Percentiles rank a stretch among this genome's conserved stretches.
Evolutionary conservation across 1,284 basidiomycete genomes (phyloP).

Genomic region (Rhodotorula sp.): DNA sequence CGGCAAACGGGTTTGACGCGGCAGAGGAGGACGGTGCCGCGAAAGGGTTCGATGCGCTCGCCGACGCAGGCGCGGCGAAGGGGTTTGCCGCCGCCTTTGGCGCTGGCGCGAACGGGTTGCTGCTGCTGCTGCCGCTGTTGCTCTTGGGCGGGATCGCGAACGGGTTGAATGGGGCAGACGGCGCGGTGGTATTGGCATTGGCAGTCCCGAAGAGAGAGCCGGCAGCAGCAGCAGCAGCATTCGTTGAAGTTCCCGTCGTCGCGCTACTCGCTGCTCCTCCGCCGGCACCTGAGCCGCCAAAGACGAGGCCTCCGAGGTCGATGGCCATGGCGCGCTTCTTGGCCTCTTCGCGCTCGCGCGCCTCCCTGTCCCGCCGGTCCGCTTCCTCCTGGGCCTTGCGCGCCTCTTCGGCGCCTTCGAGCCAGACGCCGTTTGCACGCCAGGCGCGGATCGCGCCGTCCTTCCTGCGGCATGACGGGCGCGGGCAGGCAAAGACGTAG

Average conservation of each 20-base stretch:
- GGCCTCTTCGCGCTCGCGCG: constrained; percentile 4
- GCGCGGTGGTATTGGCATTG: neutral
- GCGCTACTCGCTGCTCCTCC: neutral
- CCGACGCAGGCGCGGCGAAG: constrained; percentile 6
- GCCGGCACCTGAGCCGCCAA: constrained; percentile 14
- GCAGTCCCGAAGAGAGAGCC: neutral
- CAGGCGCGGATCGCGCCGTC: constrained; percentile 57
- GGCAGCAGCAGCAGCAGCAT: no score
- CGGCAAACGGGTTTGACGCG: constrained; percentile 7
- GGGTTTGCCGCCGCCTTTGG: constrained; percentile 17
- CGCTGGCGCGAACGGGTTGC: constrained; percentile 23
- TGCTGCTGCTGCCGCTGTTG: neutral
- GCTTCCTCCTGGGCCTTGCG: constrained; percentile 16
- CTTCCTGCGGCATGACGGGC: constrained; percentile 66
- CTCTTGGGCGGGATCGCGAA: constrained; percentile 16
- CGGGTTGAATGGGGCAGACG: constrained; percentile 10
- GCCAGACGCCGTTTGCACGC: constrained; percentile 29
- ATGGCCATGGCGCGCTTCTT: constrained; percentile 7
- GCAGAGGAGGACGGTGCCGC: constrained; percentile 8
- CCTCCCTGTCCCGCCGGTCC: constrained; percentile 8
- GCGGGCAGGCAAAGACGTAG: constrained; percentile 76
- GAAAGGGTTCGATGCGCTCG: neutral
- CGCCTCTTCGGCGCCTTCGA: constrained; percentile 26
- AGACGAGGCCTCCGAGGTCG: constrained; percentile 38
- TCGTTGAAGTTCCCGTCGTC: no score